A percentile compares a stretch with the other conserved stretches of the same genome.
Evolutionary conservation across 352 stramenopile genomes (phyloP).

Genomic region (Phytophthora pseudosyringae): DNA sequence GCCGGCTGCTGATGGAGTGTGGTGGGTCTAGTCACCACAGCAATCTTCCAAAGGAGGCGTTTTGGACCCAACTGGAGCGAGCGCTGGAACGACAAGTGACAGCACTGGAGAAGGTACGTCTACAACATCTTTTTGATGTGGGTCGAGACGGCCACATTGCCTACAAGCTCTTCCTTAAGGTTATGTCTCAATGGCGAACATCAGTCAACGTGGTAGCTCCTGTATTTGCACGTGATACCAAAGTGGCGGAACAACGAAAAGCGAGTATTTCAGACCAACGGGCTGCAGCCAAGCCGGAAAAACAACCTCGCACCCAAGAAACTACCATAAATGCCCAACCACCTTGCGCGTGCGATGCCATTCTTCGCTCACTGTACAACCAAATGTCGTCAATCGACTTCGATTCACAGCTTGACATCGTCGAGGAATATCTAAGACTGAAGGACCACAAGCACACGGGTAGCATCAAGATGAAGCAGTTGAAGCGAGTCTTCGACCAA

Average conservation of each 20-base stretch:
- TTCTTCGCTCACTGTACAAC: conserved; percentile 62
- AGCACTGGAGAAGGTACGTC: conserved; percentile 38
- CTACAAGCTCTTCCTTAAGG: conserved; percentile 79
- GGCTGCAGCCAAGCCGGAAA: conserved; percentile 5
- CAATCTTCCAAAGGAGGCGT: conserved; percentile 32
- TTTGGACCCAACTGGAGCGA: conserved; percentile 47
- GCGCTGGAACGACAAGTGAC: conserved; percentile 37
- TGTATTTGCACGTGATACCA: conserved; percentile 6
- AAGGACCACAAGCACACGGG: conserved; percentile 41
- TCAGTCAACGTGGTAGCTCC: background rate
- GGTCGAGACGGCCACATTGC: conserved; percentile 61
- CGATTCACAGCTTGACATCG: conserved; percentile 64
- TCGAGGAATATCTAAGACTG: conserved; percentile 59
- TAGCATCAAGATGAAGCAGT: conserved; percentile 41
- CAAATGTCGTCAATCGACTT: conserved; percentile 79
- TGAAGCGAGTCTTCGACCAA: conserved; percentile 56
- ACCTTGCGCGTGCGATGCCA: conserved; percentile 28
- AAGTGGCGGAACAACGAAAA: background rate
- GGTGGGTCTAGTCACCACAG: conserved; percentile 33
- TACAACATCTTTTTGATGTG: conserved; percentile 79
- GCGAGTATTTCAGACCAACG: conserved; percentile 3
- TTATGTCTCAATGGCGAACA: conserved; percentile 62
- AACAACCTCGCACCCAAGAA: conserved; percentile 6
- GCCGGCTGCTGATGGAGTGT: conserved; percentile 48
- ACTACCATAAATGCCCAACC: background rate